Evolutionary conservation across 306 rosid genomes (phyloP), one percentile per base, ranked within the genome.

Genomic region (Trichosanthes cucumerina): DNA sequence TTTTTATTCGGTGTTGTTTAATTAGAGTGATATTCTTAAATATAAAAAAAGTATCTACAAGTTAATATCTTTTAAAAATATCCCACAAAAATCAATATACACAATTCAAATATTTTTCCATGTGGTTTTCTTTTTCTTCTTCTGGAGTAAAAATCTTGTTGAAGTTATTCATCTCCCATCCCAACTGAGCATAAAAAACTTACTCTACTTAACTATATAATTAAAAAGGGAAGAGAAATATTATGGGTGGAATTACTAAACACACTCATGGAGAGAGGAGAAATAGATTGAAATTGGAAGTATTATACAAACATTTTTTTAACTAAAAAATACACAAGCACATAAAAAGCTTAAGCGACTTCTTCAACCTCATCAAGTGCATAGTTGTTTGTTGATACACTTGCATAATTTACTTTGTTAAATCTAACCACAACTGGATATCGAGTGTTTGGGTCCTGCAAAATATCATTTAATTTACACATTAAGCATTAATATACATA

Each of bases 331-430:
- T 74, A 74, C 60, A 74, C 58, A 50, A 50, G 5, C 62, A 50
- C 31, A 39, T 9, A 54, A 73, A 28, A 74, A 74, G 47, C 78
- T 74, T 52, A 74, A 74, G 63, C 78, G 54, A 81, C 62, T 76
- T 76, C 80, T 65, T 76, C n/a, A 63, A 81, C 14, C 74, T 81
- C 83, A 63, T 81, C 76, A 21, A 81, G 83, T 14, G 83, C 80
- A 63, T 81, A 81, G 83, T 81, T 81, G 64, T 75, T 81, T 28
- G 83, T 81, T 38, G 83, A 81, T 52, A 81, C 83, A 64, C 72
- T 81, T 43, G 83, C 83, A 65, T 81, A 53, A 73, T 81, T 81
- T 50, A 81, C 80, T 75, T 81, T 81, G 68, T 24, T 53, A 81
- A 81, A 81, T 52, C 77, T 76, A 75, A 81, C 83, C 68, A 81